Base-by-base conservation (phyloP, 805 yeast genomes). In the Candida ficus region DNA sequence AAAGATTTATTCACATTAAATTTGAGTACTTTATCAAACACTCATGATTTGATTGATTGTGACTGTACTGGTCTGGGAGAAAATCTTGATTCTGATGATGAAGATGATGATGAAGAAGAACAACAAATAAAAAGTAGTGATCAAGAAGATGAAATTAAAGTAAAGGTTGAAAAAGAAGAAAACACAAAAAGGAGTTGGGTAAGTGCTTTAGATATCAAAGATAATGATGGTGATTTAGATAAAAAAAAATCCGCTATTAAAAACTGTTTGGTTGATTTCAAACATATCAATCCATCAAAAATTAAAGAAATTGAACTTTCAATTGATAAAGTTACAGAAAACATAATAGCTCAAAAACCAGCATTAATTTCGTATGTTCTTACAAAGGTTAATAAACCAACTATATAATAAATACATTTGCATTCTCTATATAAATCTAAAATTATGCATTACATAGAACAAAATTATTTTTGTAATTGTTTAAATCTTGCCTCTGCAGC, bases 401-500 rank as follows among this genome's bases (percentile, higher is more conserved):
- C 39, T 18, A 47, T 29, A 31, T 39, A n/a, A 41, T 12, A 38
- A 16, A 27, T 42, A 19, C 5, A 17, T 26, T n/a, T 26, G 23
- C 23, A 21, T 21, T 21, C 6, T 21, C 6, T 18, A 23, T 14
- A 29, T 16, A 21, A 28, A 28, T 35, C 23, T 25, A 21, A 12
- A 17, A 8, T 10, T 25, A 20, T 34, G 29, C 31, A 29, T 20
- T 21, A 7, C 6, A 25, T 16, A n/a, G n/a, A n/a, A n/a, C n/a
- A n/a, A n/a, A 9, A n/a, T 33, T 30, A 39, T 27, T 45, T 31
- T 50, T 44, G 58, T 29, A 50, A 37, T 47, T 43, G 53, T 62
- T 40, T 70, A 53, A 86, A 52, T 50, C 99, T 71, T 0, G 91
- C 95, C 59, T 93, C 98, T 0, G 95, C 97, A 0, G 99, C 99